Evolutionary conservation across 192 early-diverging fungal genomes (phyloP).

Genomic region (Backusella liffmaniae): DNA sequence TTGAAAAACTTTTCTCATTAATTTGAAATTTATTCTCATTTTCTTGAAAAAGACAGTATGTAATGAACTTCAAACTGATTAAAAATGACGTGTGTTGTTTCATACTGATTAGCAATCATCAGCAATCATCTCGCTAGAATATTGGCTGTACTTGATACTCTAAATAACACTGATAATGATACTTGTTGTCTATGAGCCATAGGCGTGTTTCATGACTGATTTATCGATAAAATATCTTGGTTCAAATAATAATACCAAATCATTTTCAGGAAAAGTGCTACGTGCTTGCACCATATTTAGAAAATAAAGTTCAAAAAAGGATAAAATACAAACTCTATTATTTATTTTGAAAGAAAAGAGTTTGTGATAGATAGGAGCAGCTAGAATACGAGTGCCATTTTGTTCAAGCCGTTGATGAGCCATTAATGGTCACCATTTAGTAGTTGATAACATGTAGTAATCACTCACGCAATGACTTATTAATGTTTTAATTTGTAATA

Average conservation of each 20-base stretch:
- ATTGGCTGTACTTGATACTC: not conserved
- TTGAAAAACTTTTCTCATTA: no score
- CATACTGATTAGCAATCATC: not conserved
- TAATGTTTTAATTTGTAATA: no score
- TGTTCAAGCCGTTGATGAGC: not conserved
- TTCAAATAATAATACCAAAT: not conserved
- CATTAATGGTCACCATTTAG: not conserved
- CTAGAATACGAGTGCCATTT: not conserved
- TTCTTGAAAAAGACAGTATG: no score
- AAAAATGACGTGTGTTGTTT: not conserved
- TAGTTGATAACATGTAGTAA: not conserved
- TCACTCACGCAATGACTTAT: no score
- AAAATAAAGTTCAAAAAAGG: constrained; percentile 8
- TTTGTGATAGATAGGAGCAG: not conserved
- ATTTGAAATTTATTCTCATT: no score
- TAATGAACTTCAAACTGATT: not conserved
- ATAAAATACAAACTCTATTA: not conserved
- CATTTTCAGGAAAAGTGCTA: not conserved
- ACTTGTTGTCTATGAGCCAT: no score
- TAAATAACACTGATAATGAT: no score
- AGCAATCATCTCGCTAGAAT: not conserved
- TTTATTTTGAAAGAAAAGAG: not conserved
- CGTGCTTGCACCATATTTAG: not conserved
- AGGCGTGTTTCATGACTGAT: no score
- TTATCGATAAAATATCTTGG: not conserved